phyloP scores from a whole-genome alignment of 192 early-diverging fungal species.

The Gaertneriomyces semiglobifer region DNA sequence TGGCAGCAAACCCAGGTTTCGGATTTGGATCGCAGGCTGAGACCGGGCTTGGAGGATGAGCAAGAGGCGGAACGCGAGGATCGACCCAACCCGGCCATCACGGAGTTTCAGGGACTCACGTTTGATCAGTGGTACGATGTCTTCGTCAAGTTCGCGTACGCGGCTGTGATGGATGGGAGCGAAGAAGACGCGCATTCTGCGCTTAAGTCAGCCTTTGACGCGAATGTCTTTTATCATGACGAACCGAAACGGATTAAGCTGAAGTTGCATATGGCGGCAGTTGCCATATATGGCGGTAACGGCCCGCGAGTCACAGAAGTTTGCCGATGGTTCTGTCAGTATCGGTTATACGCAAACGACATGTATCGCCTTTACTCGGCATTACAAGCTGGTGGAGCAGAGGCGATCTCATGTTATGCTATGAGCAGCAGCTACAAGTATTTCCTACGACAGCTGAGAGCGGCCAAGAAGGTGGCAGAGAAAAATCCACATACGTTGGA shows the following conservation, averaged over 20 bases:
- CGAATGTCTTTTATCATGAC: constrained; percentile 64
- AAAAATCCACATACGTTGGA: constrained; percentile 22
- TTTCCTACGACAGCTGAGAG: constrained; percentile 50
- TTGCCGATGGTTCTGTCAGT: constrained; percentile 30
- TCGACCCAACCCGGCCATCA: constrained; percentile 2
- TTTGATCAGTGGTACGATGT: constrained; percentile 65
- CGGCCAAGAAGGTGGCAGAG: constrained; percentile 34
- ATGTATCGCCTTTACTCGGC: constrained; percentile 51
- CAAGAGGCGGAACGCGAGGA: constrained; percentile 8
- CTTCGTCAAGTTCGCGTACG: constrained; percentile 56
- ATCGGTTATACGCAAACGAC: constrained; percentile 30
- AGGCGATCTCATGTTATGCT: constrained; percentile 44
- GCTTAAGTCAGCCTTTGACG: constrained; percentile 52
- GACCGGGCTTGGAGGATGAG: background rate
- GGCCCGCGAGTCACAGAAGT: constrained; percentile 32
- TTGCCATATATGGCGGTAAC: constrained; percentile 39
- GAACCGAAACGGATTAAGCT: constrained; percentile 30
- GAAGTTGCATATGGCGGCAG: constrained; percentile 48
- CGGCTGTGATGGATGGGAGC: constrained; percentile 46
- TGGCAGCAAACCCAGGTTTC: background rate
- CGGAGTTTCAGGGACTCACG: constrained; percentile 36
- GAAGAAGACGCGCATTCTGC: constrained; percentile 55
- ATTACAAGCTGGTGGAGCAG: constrained; percentile 40
- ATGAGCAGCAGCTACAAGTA: constrained; percentile 51
- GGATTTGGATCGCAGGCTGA: background rate